A percentile compares a stretch with the other conserved stretches of the same genome.
These are phyloP conservation scores for Penicillium robsamsonii DNA, from an alignment of 495 filamentous ascomycete genomes.

Conservation along the genomic window DNA sequence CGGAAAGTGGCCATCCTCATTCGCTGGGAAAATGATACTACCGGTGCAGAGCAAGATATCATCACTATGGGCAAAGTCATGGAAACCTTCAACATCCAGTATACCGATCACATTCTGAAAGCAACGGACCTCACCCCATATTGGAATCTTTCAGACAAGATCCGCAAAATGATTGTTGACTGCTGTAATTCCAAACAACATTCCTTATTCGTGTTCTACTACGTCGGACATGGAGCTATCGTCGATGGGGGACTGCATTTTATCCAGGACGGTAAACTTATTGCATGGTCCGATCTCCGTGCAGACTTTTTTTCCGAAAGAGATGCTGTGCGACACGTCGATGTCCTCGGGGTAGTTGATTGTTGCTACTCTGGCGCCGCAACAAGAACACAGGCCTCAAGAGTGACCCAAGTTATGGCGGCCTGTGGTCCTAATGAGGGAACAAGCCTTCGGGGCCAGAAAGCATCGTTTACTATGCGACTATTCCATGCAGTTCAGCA, in stretches of 20 bases:
- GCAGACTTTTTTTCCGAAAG: not conserved
- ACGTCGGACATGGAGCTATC: not conserved
- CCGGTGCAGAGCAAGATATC: not conserved
- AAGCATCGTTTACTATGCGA: not conserved
- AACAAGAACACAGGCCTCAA: not conserved
- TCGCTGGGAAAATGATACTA: not conserved
- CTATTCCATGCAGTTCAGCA: not conserved
- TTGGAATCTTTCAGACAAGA: not conserved
- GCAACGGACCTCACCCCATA: not conserved
- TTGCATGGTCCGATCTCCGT: not conserved
- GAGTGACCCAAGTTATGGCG: not conserved
- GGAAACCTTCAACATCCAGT: not conserved
- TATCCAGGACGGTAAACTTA: not conserved
- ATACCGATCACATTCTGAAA: not conserved
- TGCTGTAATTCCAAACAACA: not conserved
- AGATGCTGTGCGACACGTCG: not conserved
- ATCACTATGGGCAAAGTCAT: not conserved
- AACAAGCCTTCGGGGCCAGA: not conserved
- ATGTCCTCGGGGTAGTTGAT: not conserved
- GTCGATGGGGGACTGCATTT: not conserved
- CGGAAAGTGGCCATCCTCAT: not conserved
- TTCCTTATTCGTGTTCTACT: not conserved
- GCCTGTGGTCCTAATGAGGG: not conserved
- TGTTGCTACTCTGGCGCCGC: not conserved
- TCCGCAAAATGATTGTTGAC: not conserved